These are phyloP conservation scores for Trifolium dubium DNA, from an alignment of 306 rosid genomes.

Conservation along the genomic window DNA sequence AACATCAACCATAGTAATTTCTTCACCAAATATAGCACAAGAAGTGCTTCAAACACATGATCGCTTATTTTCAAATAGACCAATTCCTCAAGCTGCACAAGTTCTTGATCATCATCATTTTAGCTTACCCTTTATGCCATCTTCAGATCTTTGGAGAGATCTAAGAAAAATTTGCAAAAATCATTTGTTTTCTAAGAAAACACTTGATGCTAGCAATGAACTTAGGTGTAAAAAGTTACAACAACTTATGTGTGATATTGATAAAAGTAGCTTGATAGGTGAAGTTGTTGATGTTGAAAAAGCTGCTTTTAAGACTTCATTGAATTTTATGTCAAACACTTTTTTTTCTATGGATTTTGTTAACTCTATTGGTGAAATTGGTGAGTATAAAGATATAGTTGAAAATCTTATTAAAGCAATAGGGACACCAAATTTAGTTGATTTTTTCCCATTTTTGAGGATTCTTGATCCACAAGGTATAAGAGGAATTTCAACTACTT, in stretches of 20 bases:
- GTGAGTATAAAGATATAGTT: slow-evolving; percentile 32
- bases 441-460: slow-evolving; percentile 21
- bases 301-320: neutral
- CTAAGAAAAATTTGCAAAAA: slow-evolving; percentile 30
- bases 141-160: slow-evolving; percentile 36
- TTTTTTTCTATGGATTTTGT: slow-evolving; percentile 54
- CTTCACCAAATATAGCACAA: slow-evolving; percentile 43
- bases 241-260: slow-evolving; percentile 31
- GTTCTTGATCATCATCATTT: neutral
- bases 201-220: slow-evolving; percentile 43
- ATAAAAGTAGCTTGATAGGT: neutral
- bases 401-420: slow-evolving; percentile 35
- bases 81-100: neutral
- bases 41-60: slow-evolving; percentile 50
- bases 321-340: slow-evolving; percentile 35
- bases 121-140: slow-evolving; percentile 31
- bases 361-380: slow-evolving; percentile 9
- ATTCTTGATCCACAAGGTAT: slow-evolving; percentile 52
- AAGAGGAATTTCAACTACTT: neutral
- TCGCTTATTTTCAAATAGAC: neutral
- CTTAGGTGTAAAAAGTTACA: slow-evolving; percentile 42
- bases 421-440: slow-evolving; percentile 50
- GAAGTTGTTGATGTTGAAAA: neutral
- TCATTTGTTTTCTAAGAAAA: slow-evolving; percentile 34
- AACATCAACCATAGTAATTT: slow-evolving; percentile 29